Percentiles rank a stretch among this genome's conserved stretches.
These are phyloP conservation scores for Sclerotinia trifoliorum DNA, from an alignment of 2,329 filamentous ascomycete species.

Conservation along the genomic window DNA sequence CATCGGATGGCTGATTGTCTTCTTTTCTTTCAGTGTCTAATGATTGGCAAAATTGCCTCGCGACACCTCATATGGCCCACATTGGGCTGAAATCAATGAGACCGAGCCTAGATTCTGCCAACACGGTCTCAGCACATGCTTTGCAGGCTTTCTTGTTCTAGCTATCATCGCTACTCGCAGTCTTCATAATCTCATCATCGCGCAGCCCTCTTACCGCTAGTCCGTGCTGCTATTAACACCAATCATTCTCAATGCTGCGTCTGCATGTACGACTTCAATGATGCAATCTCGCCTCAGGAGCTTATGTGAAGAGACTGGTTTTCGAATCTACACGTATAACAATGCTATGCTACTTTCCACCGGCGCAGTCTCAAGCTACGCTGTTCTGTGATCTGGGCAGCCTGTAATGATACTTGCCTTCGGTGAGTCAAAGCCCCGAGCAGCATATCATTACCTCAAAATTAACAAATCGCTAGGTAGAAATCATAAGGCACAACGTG, in stretches of 20 bases:
- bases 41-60: neutral
- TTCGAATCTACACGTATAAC: neutral
- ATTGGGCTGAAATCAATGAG: neutral
- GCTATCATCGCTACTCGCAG: neutral
- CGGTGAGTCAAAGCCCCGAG: neutral
- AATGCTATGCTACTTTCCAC: neutral
- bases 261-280: neutral
- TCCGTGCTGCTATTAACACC: neutral
- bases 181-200: neutral
- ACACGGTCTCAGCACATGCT: too few relatives aligned
- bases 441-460: neutral
- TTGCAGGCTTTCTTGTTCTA: neutral
- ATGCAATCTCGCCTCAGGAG: neutral
- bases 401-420: neutral
- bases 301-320: neutral
- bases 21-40: neutral
- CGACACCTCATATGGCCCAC: neutral
- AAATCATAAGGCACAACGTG: neutral
- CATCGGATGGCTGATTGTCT: neutral
- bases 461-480: neutral
- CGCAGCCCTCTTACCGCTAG: slow-evolving; percentile 5
- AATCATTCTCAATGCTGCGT: neutral
- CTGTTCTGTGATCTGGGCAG: neutral
- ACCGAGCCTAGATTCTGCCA: neutral
- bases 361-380: neutral